Conservation (phyloP, 2,329 filamentous ascomycete species). For the Calonectria naviculata region DNA sequence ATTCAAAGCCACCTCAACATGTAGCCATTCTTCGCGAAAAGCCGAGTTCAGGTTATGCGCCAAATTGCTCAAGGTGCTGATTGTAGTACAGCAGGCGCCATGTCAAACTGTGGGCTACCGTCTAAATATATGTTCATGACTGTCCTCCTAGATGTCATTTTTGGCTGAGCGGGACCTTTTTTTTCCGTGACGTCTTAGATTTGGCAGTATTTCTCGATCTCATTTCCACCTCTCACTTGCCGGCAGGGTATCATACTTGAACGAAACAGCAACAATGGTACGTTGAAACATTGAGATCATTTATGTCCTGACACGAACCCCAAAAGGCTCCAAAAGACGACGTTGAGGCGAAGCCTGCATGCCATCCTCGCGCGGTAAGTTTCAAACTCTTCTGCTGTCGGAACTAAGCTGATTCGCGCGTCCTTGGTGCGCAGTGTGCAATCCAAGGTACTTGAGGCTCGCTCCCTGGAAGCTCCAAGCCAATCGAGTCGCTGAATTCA, state of each 20-base stretch:
- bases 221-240: not conserved
- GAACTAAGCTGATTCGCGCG: conserved; percentile 11
- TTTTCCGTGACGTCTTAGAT: not conserved
- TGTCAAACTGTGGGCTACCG: no score
- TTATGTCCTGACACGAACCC: not conserved
- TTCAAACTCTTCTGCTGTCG: not conserved
- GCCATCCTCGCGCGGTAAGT: conserved; percentile 84
- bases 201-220: not conserved
- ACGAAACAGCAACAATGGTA: conserved; percentile 15
- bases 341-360: conserved; percentile 80
- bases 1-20: no score
- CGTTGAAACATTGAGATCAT: not conserved
- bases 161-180: no score
- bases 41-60: no score
- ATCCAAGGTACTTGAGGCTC: conserved; percentile 77
- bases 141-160: no score
- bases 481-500: conserved; percentile 11
- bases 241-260: not conserved
- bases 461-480: not conserved
- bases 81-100: no score
- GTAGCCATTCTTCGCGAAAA: no score
- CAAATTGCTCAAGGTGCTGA: no score
- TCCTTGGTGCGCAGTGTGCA: conserved; percentile 72
- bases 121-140: no score
- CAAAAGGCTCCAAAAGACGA: conserved; percentile 69